Evolutionary conservation across 768 basidiomycete species (phyloP).

Genomic region (Leccinum truebloodii): DNA sequence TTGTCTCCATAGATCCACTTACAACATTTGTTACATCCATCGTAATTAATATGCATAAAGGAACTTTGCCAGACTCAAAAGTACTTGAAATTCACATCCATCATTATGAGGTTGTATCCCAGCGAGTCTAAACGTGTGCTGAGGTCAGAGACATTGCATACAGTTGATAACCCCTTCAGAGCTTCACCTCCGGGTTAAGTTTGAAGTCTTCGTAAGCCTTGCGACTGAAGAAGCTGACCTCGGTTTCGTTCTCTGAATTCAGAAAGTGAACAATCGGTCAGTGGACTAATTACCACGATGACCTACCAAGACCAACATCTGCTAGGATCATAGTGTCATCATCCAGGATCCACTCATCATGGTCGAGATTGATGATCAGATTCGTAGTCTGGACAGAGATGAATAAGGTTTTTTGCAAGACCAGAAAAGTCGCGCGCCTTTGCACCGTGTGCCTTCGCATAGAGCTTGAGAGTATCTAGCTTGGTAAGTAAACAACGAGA

Average conservation of each 20-base stretch:
- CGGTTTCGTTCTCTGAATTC: conserved; percentile 86
- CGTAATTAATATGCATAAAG: conserved; percentile 31
- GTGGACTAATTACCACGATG: neutral
- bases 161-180: neutral
- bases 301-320: conserved; percentile 74
- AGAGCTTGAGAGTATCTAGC: conserved; percentile 90
- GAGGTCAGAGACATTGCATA: neutral
- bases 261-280: neutral
- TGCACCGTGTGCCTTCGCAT: conserved; percentile 91
- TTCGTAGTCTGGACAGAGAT: conserved; percentile 74
- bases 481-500: conserved; percentile 6
- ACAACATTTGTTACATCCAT: conserved; percentile 31
- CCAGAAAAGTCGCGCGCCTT: conserved; percentile 54
- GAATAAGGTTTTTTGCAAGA: neutral
- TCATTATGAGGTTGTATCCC: conserved; percentile 26
- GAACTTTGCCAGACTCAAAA: conserved; percentile 1
- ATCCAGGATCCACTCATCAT: conserved; percentile 89
- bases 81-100: neutral
- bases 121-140: conserved; percentile 24
- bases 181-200: conserved; percentile 66
- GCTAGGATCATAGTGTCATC: conserved; percentile 67
- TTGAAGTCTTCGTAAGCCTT: conserved; percentile 81
- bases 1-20: conserved; percentile 31
- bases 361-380: conserved; percentile 95
- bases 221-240: conserved; percentile 88